Evolutionary conservation across 2,329 filamentous ascomycete species (phyloP).

Genomic region (Colletotrichum sp.): DNA sequence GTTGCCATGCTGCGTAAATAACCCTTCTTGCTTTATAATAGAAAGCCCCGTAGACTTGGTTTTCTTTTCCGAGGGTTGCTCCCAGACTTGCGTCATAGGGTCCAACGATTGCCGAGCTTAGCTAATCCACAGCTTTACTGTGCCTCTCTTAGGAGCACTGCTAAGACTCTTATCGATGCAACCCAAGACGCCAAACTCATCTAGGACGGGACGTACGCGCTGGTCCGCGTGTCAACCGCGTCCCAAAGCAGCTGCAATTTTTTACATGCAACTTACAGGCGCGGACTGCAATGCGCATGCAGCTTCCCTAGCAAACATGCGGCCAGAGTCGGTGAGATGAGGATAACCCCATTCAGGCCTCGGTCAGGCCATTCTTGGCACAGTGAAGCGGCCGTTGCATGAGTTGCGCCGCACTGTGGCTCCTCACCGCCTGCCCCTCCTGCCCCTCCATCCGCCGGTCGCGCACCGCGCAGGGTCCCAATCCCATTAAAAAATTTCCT

Average conservation of each 20-base stretch:
- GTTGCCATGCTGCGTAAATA: not conserved
- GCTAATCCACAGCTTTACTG: not conserved
- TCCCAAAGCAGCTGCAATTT: not conserved
- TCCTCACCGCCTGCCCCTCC: conserved; percentile 15
- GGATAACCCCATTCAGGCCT: not conserved
- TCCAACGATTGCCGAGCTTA: not conserved
- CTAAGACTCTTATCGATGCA: not conserved
- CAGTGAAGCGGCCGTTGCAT: not conserved
- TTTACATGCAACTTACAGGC: not conserved
- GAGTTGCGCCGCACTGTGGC: conserved; percentile 4
- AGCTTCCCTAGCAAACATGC: not conserved
- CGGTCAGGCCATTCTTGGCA: not conserved
- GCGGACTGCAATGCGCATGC: not conserved
- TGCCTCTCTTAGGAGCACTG: not conserved
- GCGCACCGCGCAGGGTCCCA: conserved; percentile 14
- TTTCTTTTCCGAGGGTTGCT: not conserved
- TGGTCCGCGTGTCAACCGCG: not conserved
- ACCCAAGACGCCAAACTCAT: not conserved
- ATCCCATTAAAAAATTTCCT: conserved; percentile 44
- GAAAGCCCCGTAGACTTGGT: not conserved
- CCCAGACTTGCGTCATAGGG: conserved; percentile 6
- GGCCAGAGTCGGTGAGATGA: not conserved
- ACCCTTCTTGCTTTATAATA: not conserved
- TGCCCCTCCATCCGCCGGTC: conserved; percentile 15
- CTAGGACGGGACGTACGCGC: not conserved